Base-by-base conservation (phyloP, 1,139 yeast species). In the Candida albicans region DNA sequence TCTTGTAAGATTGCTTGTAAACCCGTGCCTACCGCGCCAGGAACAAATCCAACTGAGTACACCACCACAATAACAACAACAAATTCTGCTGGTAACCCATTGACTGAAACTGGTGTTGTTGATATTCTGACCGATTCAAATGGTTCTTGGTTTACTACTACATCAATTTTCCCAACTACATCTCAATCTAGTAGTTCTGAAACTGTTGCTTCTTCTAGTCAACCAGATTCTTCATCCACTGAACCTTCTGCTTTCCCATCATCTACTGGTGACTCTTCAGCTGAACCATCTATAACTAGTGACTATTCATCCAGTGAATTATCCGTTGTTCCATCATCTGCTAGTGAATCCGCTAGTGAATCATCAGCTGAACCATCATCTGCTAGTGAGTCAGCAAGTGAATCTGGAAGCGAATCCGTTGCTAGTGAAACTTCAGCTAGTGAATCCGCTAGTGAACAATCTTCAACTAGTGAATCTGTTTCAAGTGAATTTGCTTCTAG, bases 21-120 rank as follows among this genome's bases (percentile, higher is more conserved):
- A 28, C 15, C 29, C 8, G 26, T 42, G 18, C 51, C 44, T 13
- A 35, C 15, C 14, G 45, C 39, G 8, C 51, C 52, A 9, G 45
- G 42, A 9, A 28, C 36, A 24, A 13, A 39, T 12, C 18, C 39
- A 13, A 27, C 39, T 1, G 18, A 28, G 4, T 41, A 18, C 18
- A 37, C 38, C 5, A 37, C 35, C 33, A 26, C 28, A 8, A 26
- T 26, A 8, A 26, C 28, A 8, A 10, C 8, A 26, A 26, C 28
- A 26, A 26, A 39, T 34, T 7, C 34, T 13, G 27, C n/a, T 27
- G 33, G 28, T 3, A 13, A 27, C 3, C 25, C 8, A 9, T 15
- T 10, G n/a, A 31, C 40, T 11, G 27, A 33, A 26, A 31, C 36
- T 22, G 41, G 33, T 8, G 28, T 18, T 25, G 31, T 39, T 15